These are phyloP conservation scores for Hydrangea macrophylla DNA, from an alignment of 148 eudicot genomes.

Conservation along the genomic window DNA sequence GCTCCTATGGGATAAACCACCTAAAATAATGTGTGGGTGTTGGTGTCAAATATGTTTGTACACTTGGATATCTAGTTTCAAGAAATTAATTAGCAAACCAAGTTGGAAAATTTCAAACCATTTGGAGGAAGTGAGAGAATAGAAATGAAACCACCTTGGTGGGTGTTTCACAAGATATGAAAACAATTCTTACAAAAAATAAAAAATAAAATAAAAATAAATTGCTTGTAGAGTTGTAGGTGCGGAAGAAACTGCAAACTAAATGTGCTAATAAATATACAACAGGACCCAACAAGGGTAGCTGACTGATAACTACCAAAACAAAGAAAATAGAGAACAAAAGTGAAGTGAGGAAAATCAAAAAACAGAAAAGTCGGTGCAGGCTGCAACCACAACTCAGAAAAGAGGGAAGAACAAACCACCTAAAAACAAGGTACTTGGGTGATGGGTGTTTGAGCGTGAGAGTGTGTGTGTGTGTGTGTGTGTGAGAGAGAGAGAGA, in stretches of 20 bases:
- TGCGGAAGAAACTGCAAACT: background rate
- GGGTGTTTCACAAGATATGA: no score
- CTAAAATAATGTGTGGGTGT: no score
- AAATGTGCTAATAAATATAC: background rate
- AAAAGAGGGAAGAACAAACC: background rate
- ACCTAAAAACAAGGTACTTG: background rate
- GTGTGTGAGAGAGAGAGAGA: background rate
- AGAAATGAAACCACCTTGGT: no score
- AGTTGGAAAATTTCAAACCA: no score
- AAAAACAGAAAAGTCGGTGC: background rate
- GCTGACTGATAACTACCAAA: conserved; percentile 2
- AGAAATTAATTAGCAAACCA: no score
- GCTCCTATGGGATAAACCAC: no score
- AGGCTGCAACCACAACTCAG: background rate
- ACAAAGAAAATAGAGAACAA: background rate
- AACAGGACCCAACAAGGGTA: background rate
- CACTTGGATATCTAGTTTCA: no score
- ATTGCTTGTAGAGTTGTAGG: no score
- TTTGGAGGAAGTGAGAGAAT: no score
- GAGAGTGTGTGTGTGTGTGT: background rate
- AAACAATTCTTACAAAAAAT: no score
- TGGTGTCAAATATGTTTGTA: no score
- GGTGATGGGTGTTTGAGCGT: background rate
- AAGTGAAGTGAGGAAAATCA: background rate
- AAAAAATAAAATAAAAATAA: no score